phyloP scores from a whole-genome alignment of 441 rosid species.

The Aquilaria agallochum region DNA sequence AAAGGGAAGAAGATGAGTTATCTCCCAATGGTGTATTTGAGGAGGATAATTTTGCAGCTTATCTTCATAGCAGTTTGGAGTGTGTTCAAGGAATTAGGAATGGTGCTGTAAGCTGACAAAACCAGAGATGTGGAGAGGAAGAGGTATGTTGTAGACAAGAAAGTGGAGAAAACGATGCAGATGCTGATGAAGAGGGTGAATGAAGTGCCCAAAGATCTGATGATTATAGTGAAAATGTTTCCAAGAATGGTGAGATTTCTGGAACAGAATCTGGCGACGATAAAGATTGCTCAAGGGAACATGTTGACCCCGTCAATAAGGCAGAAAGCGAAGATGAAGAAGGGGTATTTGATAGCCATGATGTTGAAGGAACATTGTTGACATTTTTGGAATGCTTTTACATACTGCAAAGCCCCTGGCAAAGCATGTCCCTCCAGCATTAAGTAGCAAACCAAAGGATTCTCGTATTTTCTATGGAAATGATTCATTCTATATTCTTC shows the following conservation, averaged over 20 bases:
- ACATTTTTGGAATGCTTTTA: constrained; percentile 66
- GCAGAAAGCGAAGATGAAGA: constrained; percentile 97
- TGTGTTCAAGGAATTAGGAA: constrained; percentile 51
- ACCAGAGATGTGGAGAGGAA: constrained; percentile 54
- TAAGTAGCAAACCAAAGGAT: constrained; percentile 45
- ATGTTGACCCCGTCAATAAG: constrained; percentile 64
- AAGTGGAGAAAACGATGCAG: constrained; percentile 69
- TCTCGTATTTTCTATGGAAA: constrained; percentile 84
- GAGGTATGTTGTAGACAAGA: constrained; percentile 49
- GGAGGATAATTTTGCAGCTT: constrained; percentile 86
- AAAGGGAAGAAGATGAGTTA: constrained; percentile 98
- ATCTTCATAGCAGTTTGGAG: constrained; percentile 57
- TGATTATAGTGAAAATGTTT: constrained; percentile 87
- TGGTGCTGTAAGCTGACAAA: constrained; percentile 43
- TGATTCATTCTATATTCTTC: constrained; percentile 89
- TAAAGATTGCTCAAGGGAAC: constrained; percentile 77
- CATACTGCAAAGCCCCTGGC: constrained; percentile 82
- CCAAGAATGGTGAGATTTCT: constrained; percentile 88
- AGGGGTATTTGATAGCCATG: constrained; percentile 80
- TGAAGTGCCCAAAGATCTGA: constrained; percentile 86
- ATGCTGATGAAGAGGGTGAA: constrained; percentile 80
- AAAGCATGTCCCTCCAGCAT: constrained; percentile 58
- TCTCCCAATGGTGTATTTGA: constrained; percentile 93
- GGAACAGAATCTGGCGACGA: constrained; percentile 87
- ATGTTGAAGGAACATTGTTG: constrained; percentile 51